Percentiles rank a stretch among this genome's conserved stretches.
Evolutionary conservation across 116 monocot genomes (phyloP).

Genomic region (Iris pallida): DNA sequence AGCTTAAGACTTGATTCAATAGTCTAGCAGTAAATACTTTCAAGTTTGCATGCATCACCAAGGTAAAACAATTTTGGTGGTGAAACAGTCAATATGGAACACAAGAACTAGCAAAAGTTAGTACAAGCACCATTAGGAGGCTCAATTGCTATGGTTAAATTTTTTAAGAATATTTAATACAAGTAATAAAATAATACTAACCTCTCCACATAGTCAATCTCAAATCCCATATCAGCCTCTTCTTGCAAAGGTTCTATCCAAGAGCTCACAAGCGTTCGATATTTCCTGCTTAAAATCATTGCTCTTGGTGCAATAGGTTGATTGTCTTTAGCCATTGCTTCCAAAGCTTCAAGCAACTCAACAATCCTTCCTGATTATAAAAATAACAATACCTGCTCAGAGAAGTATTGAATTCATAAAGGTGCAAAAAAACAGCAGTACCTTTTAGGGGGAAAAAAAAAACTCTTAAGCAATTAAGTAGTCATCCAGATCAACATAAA

Average conservation of each 20-base stretch:
- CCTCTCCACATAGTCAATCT: constrained; percentile 97
- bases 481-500: neutral
- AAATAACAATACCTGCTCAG: constrained; percentile 36
- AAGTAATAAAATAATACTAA: constrained; percentile 12
- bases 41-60: too few species aligned
- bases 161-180: neutral
- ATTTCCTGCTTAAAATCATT: constrained; percentile 96
- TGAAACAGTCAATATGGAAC: too few species aligned
- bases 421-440: constrained; percentile 4
- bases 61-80: too few species aligned
- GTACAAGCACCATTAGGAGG: too few species aligned
- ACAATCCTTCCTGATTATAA: constrained; percentile 78
- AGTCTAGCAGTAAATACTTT: too few species aligned
- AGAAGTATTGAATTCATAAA: constrained; percentile 17
- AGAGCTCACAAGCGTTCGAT: constrained; percentile 90
- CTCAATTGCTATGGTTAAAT: neutral
- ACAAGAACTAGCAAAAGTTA: too few species aligned
- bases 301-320: constrained; percentile 76
- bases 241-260: constrained; percentile 99
- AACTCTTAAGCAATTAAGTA: neutral
- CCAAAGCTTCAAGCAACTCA: constrained; percentile 94
- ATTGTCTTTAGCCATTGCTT: constrained; percentile 85
- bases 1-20: too few species aligned
- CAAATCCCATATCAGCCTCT: constrained; percentile 91
- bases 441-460: neutral